Evolutionary conservation across 176 grass and related monocot genomes (phyloP).

Genomic region (Oryza brachyantha): DNA sequence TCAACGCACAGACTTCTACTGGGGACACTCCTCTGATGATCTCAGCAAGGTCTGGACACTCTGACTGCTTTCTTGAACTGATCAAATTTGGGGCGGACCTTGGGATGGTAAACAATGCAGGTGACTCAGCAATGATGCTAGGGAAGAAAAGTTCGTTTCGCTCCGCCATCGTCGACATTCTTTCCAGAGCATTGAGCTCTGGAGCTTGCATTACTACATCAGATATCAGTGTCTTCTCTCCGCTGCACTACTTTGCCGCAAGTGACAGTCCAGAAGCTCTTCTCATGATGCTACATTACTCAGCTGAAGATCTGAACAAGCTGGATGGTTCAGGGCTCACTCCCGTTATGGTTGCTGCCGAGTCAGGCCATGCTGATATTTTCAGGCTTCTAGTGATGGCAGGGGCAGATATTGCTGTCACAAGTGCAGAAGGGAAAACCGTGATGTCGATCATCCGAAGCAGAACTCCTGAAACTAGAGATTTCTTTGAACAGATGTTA

Average conservation of each 20-base stretch:
- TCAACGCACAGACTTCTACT: conserved; percentile 40
- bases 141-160: conserved; percentile 44
- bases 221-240: conserved; percentile 47
- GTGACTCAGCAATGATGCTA: conserved; percentile 37
- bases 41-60: conserved; percentile 43
- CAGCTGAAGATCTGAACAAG: conserved; percentile 43
- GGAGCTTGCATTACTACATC: conserved; percentile 37
- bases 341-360: conserved; percentile 53
- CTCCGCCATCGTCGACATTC: conserved; percentile 39
- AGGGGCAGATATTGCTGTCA: conserved; percentile 52
- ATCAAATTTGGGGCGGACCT: conserved; percentile 56
- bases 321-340: conserved; percentile 55
- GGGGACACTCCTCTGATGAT: conserved; percentile 65
- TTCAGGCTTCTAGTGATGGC: conserved; percentile 64
- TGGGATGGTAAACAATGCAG: conserved; percentile 38
- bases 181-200: conserved; percentile 40
- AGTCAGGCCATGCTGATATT: conserved; percentile 42
- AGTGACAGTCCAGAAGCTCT: conserved; percentile 44
- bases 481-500: conserved; percentile 55
- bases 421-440: conserved; percentile 31
- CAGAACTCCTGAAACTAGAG: conserved; percentile 34
- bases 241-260: conserved; percentile 51
- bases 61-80: conserved; percentile 55
- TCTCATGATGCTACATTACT: conserved; percentile 53
- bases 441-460: conserved; percentile 41